phyloP scores from a whole-genome alignment of 2,329 filamentous ascomycete genomes.

The Diaporthe velutina region DNA sequence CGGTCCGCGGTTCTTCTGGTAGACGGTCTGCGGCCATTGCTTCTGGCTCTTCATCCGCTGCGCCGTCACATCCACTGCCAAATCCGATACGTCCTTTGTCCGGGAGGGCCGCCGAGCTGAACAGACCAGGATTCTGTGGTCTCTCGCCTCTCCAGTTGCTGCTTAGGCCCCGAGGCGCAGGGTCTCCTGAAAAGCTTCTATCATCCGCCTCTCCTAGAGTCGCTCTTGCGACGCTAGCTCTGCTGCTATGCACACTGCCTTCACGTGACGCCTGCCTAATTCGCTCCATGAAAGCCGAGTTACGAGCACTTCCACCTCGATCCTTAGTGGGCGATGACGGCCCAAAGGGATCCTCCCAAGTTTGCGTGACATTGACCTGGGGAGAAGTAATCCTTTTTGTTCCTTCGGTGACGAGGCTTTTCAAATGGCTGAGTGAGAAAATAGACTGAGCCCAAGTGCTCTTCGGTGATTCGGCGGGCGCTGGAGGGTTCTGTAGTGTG shows the following conservation, averaged over 20 bases:
- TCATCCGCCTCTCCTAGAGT: slow-evolving; percentile 34
- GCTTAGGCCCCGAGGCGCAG: slow-evolving; percentile 8
- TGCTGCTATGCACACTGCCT: slow-evolving; percentile 34
- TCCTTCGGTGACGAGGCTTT: slow-evolving; percentile 48
- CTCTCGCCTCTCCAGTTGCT: slow-evolving; percentile 5
- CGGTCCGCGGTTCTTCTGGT: slow-evolving; percentile 40
- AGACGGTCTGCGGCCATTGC: slow-evolving; percentile 36
- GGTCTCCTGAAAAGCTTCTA: slow-evolving; percentile 17
- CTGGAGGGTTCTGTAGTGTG: slow-evolving; percentile 22
- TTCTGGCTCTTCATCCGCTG: slow-evolving; percentile 42
- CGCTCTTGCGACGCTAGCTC: slow-evolving; percentile 4
- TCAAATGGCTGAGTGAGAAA: slow-evolving; percentile 48
- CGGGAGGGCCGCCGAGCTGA: background rate
- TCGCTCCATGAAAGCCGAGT: slow-evolving; percentile 39
- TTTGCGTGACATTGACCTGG: slow-evolving; percentile 36
- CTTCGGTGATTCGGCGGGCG: slow-evolving; percentile 36
- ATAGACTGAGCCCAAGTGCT: slow-evolving; percentile 47
- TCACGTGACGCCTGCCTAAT: slow-evolving; percentile 38
- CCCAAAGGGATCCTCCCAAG: slow-evolving; percentile 39
- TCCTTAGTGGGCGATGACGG: slow-evolving; percentile 34
- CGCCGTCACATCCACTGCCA: slow-evolving; percentile 41
- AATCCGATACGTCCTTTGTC: background rate
- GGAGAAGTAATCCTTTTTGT: slow-evolving; percentile 48
- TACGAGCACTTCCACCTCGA: slow-evolving; percentile 33
- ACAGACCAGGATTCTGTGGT: background rate